Evolutionary conservation across 805 yeast species (phyloP).

Genomic region (Candida easanensis): DNA sequence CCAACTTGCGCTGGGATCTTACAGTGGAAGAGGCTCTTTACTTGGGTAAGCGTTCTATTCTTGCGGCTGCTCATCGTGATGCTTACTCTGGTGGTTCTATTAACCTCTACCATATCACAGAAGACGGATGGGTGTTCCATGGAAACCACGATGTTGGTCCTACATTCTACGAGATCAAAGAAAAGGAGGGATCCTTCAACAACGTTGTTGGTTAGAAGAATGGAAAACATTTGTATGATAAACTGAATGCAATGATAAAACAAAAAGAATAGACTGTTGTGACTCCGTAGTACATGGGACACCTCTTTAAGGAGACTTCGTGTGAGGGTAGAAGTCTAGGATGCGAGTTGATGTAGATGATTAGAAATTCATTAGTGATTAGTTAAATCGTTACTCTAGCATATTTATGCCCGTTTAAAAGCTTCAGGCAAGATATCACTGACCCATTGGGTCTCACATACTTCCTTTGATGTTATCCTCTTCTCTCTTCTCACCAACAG

Average conservation of each 20-base stretch:
- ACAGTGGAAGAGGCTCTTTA: constrained; percentile 90
- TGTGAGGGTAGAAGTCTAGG: too few relatives aligned
- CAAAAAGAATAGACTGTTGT: too few relatives aligned
- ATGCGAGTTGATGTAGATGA: too few relatives aligned
- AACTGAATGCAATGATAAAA: neutral
- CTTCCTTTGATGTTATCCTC: constrained; percentile 35
- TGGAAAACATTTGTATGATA: neutral
- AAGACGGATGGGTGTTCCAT: constrained; percentile 91
- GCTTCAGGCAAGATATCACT: constrained; percentile 12
- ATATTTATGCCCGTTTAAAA: constrained; percentile 2
- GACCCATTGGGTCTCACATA: constrained; percentile 37
- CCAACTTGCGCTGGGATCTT: constrained; percentile 89
- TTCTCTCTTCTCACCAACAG: constrained; percentile 48
- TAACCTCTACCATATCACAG: constrained; percentile 89
- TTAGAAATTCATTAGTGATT: too few relatives aligned
- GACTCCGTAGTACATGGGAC: too few relatives aligned
- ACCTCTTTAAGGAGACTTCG: too few relatives aligned
- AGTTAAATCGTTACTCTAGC: too few relatives aligned
- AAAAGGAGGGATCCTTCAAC: constrained; percentile 83
- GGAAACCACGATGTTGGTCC: constrained; percentile 94
- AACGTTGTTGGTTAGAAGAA: constrained; percentile 52
- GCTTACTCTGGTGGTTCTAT: constrained; percentile 97
- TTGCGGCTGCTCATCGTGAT: constrained; percentile 98
- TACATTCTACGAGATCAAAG: constrained; percentile 88
- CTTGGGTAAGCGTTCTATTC: constrained; percentile 90